These are phyloP conservation scores for Solanum hybrid DNA, from an alignment of 305 asterid species.

Conservation along the genomic window DNA sequence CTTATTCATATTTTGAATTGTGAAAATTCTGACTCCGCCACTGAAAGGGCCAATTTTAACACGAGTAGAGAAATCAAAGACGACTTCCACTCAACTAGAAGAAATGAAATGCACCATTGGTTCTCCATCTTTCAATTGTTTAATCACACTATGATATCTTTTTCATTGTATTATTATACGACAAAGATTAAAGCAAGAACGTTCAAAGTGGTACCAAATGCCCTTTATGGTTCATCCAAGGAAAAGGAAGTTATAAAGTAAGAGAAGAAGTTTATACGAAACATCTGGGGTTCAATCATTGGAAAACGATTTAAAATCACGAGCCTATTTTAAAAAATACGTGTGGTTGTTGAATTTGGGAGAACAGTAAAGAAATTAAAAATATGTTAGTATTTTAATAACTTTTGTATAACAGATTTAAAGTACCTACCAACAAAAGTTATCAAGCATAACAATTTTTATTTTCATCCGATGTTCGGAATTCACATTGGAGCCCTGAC, in stretches of 20 bases:
- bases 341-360: not conserved
- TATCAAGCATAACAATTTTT: not conserved
- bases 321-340: not conserved
- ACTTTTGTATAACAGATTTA: not conserved
- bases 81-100: not conserved
- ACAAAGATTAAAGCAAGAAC: not conserved
- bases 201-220: not conserved
- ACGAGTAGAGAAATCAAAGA: not conserved
- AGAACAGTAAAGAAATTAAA: not conserved
- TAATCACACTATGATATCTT: not conserved
- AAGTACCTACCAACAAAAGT: not conserved
- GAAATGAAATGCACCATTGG: not conserved
- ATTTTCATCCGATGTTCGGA: fast-evolving
- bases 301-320: not conserved
- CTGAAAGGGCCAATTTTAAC: not conserved
- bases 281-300: not conserved
- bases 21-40: too few relatives aligned
- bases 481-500: not conserved
- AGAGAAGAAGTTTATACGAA: not conserved
- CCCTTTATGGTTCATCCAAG: not conserved
- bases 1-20: too few relatives aligned
- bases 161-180: not conserved
- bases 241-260: not conserved
- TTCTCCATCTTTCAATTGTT: not conserved
- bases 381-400: not conserved